phyloP scores from a whole-genome alignment of 2,329 filamentous ascomycete species.

The Huntiella savannae region DNA sequence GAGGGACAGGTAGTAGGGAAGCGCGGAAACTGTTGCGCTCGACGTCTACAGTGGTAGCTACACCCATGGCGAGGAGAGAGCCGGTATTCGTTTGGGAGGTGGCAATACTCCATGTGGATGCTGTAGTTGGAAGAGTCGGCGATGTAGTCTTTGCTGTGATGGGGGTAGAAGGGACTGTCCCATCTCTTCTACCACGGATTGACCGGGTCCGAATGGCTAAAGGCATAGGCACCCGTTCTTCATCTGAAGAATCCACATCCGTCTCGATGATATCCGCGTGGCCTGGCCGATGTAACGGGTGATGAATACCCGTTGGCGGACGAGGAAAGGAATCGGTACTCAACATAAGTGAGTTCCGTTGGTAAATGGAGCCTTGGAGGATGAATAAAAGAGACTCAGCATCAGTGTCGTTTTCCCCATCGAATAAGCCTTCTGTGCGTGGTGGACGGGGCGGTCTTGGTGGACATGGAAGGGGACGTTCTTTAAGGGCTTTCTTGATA shows the following conservation, averaged over 20 bases:
- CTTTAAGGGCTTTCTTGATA: constrained; percentile 3
- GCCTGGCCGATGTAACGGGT: background rate
- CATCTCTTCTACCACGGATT: background rate
- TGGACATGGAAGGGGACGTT: background rate
- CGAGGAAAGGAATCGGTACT: background rate
- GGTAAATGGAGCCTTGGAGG: background rate
- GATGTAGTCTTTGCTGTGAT: too few species aligned
- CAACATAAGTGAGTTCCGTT: constrained; percentile 1
- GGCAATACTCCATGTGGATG: constrained; percentile 1
- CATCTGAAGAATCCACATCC: constrained; percentile 5
- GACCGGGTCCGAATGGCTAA: constrained; percentile 1
- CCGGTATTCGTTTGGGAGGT: background rate
- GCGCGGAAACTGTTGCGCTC: constrained; percentile 1
- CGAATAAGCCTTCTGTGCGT: background rate
- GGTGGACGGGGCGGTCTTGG: background rate
- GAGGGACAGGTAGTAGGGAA: constrained; percentile 1
- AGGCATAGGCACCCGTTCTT: constrained; percentile 4
- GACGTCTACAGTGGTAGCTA: constrained; percentile 1
- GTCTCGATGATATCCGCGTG: constrained; percentile 3
- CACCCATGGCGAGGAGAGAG: background rate
- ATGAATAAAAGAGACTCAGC: constrained; percentile 7
- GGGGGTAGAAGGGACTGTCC: background rate
- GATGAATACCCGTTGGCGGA: background rate
- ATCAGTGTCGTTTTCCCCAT: constrained; percentile 1
- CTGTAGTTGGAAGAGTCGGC: background rate